Conservation (phyloP, 2,329 filamentous ascomycete species). For the Zarea fungicola region DNA sequence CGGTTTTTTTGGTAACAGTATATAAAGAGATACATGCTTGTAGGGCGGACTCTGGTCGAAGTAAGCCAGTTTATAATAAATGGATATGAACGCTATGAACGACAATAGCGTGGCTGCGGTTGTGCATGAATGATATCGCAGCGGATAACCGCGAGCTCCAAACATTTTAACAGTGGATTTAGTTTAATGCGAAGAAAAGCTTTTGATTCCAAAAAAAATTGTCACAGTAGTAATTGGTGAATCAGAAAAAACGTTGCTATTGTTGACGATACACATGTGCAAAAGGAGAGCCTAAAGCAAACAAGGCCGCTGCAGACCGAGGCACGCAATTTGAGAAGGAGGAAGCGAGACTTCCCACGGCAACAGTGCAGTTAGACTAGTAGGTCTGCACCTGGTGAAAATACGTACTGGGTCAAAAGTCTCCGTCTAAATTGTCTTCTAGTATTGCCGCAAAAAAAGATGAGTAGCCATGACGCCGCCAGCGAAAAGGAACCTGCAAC, state of each 20-base stretch:
- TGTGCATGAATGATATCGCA: background rate
- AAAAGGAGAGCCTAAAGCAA: slow-evolving; percentile 1
- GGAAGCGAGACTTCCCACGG: too few relatives aligned
- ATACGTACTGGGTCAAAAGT: too few relatives aligned
- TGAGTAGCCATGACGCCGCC: too few relatives aligned
- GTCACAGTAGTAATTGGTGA: background rate
- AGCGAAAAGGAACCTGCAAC: too few relatives aligned
- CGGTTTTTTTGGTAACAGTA: too few relatives aligned
- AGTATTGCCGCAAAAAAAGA: too few relatives aligned
- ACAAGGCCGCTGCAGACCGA: slow-evolving; percentile 1
- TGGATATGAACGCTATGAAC: background rate
- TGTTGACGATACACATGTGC: slow-evolving; percentile 3
- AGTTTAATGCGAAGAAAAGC: background rate
- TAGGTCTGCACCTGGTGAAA: too few relatives aligned
- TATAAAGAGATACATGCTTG: too few relatives aligned
- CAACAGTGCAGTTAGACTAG: too few relatives aligned
- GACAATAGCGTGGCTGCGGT: background rate
- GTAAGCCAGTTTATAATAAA: background rate
- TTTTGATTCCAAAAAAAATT: background rate
- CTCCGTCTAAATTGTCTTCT: too few relatives aligned
- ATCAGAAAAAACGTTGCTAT: background rate
- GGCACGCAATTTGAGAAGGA: slow-evolving; percentile 6
- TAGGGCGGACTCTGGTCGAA: too few relatives aligned
- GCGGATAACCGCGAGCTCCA: background rate
- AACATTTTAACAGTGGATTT: slow-evolving; percentile 3